Percentiles rank a stretch among this genome's conserved stretches.
These are phyloP conservation scores for Diaporthe sp. DNA, from an alignment of 2,329 filamentous ascomycete genomes.

Conservation along the genomic window DNA sequence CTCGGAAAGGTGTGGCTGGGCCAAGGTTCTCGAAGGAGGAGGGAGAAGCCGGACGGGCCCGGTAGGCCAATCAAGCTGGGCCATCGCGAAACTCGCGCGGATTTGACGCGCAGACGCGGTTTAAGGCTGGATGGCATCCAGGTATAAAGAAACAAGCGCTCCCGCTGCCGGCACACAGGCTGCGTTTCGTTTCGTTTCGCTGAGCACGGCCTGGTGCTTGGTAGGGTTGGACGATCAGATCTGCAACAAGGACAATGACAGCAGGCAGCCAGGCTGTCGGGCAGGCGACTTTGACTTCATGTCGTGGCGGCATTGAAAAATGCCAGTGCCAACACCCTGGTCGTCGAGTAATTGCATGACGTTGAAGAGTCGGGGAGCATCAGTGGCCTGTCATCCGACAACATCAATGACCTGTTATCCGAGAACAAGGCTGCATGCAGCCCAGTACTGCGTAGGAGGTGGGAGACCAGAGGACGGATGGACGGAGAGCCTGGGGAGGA, in stretches of 20 bases:
- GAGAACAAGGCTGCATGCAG: slow-evolving; percentile 16
- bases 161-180: slow-evolving; percentile 19
- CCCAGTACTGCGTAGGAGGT: background rate
- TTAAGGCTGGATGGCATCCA: slow-evolving; percentile 23
- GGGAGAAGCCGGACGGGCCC: background rate
- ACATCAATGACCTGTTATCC: background rate
- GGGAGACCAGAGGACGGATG: background rate
- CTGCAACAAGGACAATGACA: background rate
- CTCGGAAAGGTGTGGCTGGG: slow-evolving; percentile 12
- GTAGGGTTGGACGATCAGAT: slow-evolving; percentile 12
- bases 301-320: slow-evolving; percentile 11
- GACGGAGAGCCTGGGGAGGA: background rate
- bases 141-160: slow-evolving; percentile 30
- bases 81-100: slow-evolving; percentile 31
- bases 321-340: slow-evolving; percentile 10
- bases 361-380: slow-evolving; percentile 2
- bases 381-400: background rate
- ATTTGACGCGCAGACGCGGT: slow-evolving; percentile 34
- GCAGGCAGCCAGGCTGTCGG: background rate
- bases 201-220: background rate
- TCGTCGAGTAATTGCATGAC: slow-evolving; percentile 23
- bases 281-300: background rate
- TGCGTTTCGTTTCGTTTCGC: slow-evolving; percentile 13
- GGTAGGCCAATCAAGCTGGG: slow-evolving; percentile 10
- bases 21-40: slow-evolving; percentile 19